Evolutionary conservation across 1,139 yeast species (phyloP).

Genomic region (Yamadazyma aaseri): DNA sequence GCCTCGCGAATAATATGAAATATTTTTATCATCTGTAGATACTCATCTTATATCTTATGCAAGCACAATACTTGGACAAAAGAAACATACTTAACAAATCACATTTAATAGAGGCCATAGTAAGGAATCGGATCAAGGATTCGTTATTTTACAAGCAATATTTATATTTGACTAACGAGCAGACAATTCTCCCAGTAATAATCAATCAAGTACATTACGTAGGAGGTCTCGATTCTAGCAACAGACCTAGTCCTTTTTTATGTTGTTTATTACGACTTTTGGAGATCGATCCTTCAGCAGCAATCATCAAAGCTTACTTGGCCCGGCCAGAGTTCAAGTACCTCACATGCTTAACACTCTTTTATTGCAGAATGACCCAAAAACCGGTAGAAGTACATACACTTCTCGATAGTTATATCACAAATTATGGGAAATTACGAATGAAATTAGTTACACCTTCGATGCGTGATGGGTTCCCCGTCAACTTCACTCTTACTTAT

Average conservation of each 20-base stretch:
- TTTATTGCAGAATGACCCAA: slow-evolving; percentile 55
- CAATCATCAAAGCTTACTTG: slow-evolving; percentile 52
- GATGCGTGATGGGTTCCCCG: slow-evolving; percentile 26
- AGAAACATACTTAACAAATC: slow-evolving; percentile 45
- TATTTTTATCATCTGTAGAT: not conserved
- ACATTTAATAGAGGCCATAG: slow-evolving; percentile 60
- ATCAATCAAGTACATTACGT: slow-evolving; percentile 39
- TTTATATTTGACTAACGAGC: slow-evolving; percentile 58
- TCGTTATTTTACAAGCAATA: slow-evolving; percentile 67
- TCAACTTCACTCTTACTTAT: slow-evolving; percentile 33
- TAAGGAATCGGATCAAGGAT: slow-evolving; percentile 66
- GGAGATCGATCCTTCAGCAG: slow-evolving; percentile 59
- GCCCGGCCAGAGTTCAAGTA: slow-evolving; percentile 61
- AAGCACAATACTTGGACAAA: slow-evolving; percentile 22
- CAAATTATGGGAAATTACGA: slow-evolving; percentile 55
- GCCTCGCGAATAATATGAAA: not conserved
- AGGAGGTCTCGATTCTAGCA: slow-evolving; percentile 51
- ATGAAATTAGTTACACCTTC: slow-evolving; percentile 25
- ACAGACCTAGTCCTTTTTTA: slow-evolving; percentile 61
- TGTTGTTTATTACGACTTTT: slow-evolving; percentile 61
- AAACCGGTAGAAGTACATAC: slow-evolving; percentile 45
- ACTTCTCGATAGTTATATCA: slow-evolving; percentile 49
- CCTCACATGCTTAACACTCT: slow-evolving; percentile 57
- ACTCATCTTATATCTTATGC: slow-evolving; percentile 1
- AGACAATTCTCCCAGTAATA: slow-evolving; percentile 39